Conservation (phyloP, 306 rosid species). For the Elaeagnus macrophylla region DNA sequence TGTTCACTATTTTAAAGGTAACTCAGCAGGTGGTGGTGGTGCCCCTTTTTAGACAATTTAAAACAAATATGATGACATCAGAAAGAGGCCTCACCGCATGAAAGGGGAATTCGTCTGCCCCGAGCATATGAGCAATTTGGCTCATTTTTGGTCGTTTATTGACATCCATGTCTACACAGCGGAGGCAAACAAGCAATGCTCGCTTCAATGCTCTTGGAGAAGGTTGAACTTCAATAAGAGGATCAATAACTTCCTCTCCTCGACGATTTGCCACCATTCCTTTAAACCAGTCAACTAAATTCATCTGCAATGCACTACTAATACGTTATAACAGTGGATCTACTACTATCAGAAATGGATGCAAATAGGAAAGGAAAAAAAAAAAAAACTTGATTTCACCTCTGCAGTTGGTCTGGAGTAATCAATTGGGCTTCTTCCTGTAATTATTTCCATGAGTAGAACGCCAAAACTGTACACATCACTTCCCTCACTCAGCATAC, state of each 20-base stretch:
- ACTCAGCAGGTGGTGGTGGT: too few relatives aligned
- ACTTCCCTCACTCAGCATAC: conserved; percentile 92
- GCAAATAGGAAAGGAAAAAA: background rate
- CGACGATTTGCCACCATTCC: conserved; percentile 84
- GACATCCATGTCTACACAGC: conserved; percentile 85
- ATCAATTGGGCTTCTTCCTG: conserved; percentile 92
- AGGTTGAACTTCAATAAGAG: conserved; percentile 64
- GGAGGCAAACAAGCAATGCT: conserved; percentile 72
- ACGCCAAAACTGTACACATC: conserved; percentile 93
- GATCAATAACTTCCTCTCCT: conserved; percentile 74
- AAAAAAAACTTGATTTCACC: conserved; percentile 34
- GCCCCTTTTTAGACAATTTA: too few relatives aligned
- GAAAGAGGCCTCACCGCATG: conserved; percentile 51
- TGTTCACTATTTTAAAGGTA: too few relatives aligned
- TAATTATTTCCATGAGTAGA: conserved; percentile 91
- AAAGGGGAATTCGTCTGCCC: conserved; percentile 88
- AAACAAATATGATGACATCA: background rate
- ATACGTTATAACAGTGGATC: conserved; percentile 5
- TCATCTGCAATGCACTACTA: conserved; percentile 54
- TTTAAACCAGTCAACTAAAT: conserved; percentile 93
- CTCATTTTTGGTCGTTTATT: conserved; percentile 92
- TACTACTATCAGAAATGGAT: background rate
- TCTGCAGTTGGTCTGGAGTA: conserved; percentile 86
- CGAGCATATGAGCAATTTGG: conserved; percentile 96
- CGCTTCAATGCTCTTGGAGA: conserved; percentile 73